A percentile compares a stretch with the other conserved stretches of the same genome.
Evolutionary conservation across 2,329 filamentous ascomycete genomes (phyloP).

Genomic region (Fusarium clavum): DNA sequence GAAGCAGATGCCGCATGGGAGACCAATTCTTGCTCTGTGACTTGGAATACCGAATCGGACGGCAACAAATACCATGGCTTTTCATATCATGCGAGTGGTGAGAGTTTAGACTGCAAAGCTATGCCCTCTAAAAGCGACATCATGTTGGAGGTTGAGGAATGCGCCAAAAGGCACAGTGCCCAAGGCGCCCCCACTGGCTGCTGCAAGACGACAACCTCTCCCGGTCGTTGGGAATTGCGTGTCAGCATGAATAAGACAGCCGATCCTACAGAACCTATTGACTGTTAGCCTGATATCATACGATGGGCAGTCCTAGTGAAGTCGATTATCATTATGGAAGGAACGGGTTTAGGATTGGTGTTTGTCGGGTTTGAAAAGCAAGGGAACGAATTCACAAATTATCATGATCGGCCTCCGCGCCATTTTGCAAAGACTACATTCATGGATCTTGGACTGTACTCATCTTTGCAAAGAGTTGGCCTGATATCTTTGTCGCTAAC

Average conservation of each 20-base stretch:
- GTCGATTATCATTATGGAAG: not conserved
- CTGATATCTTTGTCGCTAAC: too few relatives aligned
- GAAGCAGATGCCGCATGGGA: not conserved
- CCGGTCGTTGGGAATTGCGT: not conserved
- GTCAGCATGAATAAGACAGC: not conserved
- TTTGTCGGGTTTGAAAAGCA: not conserved
- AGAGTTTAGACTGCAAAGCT: not conserved
- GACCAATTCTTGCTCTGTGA: not conserved
- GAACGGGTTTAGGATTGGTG: not conserved
- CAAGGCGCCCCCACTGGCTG: not conserved
- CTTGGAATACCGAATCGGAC: not conserved
- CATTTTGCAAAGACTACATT: too few relatives aligned
- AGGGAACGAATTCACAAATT: not conserved
- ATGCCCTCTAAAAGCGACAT: not conserved
- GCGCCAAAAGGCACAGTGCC: not conserved
- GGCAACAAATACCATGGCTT: not conserved
- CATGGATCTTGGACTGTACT: too few relatives aligned
- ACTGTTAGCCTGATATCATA: not conserved
- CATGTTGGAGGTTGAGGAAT: not conserved
- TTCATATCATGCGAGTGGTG: not conserved
- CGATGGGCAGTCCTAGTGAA: not conserved
- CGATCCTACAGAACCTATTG: not conserved
- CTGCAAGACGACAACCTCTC: not conserved
- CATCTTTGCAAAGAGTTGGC: too few relatives aligned
- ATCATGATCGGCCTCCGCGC: accelerated